A percentile compares a stretch with the other conserved stretches of the same genome.
Conservation (phyloP, 129 eudicot species). For the Chrysanthemum makinoi region DNA sequence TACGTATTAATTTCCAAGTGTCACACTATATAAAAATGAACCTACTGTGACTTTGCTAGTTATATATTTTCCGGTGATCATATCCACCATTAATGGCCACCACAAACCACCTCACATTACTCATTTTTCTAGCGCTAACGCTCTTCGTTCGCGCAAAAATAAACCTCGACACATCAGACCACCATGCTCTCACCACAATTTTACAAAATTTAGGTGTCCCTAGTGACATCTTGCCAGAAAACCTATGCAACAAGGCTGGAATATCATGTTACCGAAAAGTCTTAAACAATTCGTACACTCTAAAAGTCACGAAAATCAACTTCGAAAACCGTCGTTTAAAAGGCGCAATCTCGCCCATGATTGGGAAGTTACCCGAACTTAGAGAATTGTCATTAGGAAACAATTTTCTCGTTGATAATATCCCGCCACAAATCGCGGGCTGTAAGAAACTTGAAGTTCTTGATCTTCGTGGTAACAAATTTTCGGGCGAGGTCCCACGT, state of each 20-base stretch:
- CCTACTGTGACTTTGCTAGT: not conserved
- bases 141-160: constrained; percentile 37
- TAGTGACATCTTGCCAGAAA: constrained; percentile 28
- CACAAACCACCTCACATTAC: constrained; percentile 33
- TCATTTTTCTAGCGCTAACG: constrained; percentile 40
- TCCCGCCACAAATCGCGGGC: constrained; percentile 51
- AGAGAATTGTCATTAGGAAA: constrained; percentile 54
- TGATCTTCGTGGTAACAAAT: constrained; percentile 44
- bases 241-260: constrained; percentile 56
- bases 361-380: constrained; percentile 61
- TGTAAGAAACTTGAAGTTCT: constrained; percentile 68
- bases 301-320: constrained; percentile 51
- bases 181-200: constrained; percentile 46
- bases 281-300: constrained; percentile 30
- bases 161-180: constrained; percentile 43
- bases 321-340: constrained; percentile 37
- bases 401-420: constrained; percentile 47
- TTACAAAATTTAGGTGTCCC: constrained; percentile 47
- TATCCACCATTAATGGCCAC: constrained; percentile 43
- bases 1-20: no score
- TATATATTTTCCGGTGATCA: not conserved
- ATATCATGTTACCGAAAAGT: constrained; percentile 48
- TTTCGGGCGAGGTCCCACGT: constrained; percentile 61
- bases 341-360: constrained; percentile 66
- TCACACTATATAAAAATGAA: not conserved